Evolutionary conservation across 257 asterid genomes (phyloP), one percentile per base, ranked within the genome.

Genomic region (Capsicum rhomboideum): DNA sequence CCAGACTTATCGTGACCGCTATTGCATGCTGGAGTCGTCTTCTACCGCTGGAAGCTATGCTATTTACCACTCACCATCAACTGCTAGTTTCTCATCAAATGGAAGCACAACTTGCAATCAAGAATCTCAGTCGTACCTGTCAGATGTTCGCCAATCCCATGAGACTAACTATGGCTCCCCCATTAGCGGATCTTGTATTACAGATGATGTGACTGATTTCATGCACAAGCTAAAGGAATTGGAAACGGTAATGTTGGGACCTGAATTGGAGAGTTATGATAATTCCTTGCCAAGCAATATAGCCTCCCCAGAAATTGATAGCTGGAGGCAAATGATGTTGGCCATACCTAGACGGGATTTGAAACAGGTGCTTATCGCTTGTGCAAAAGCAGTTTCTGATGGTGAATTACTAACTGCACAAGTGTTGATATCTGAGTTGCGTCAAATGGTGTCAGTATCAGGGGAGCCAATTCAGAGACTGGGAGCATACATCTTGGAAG

Each of bases 401-500:
- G 87, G 89, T 10, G 97, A 95, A 66, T 20, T 87, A 10, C 56
- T 90, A 69, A 91, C 87, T 88, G 91, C 98, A 9, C 92, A 92
- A 63, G 87, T 92, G 91, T 90, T 93, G 17, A 92, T 93, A 86
- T 92, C 97, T 0, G 97, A 93, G 86, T 82, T 93, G 42, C 94
- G 95, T 1, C 93, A 92, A 71, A 80, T 91, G 85, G 99, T 95
- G 58, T 95, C 99, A 0, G 97, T 95, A 49, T 92, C 95, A 5
- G 99, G 99, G 6, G 99, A 92, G 42, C 99, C 99, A 0, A 78
- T 94, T 42, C 98, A 94, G 86, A 98, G 99, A 7, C 84, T 95
- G 44, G 97, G 98, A 78, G 99, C 98, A 0, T 95, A 95, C 90
- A 89, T 94, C 93, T 84, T 95, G 28, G 99, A 95, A 87, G 99